A percentile compares a stretch with the other conserved stretches of the same genome.
phyloP scores from a whole-genome alignment of 2,329 filamentous ascomycete genomes.

The Phyllosticta capitalensis region DNA sequence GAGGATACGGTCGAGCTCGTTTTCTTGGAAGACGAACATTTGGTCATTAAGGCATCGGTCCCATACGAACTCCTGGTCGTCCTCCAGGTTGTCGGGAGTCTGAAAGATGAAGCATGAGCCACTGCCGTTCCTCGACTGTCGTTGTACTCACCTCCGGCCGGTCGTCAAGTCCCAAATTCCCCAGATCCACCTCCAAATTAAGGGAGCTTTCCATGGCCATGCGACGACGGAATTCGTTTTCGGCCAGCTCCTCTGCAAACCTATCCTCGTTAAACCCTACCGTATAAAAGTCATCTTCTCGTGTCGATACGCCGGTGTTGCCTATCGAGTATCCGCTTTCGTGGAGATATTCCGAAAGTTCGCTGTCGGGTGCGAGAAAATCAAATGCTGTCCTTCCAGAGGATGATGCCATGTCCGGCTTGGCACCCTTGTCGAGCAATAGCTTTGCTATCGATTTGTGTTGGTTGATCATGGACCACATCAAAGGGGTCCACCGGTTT shows the following conservation, averaged over 20 bases:
- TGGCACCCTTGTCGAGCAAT: conserved; percentile 84
- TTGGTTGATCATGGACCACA: conserved; percentile 99
- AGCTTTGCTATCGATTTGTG: conserved; percentile 94
- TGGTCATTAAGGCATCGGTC: conserved; percentile 89
- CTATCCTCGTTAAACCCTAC: conserved; percentile 84
- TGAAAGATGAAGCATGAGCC: not conserved
- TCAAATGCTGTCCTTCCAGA: conserved; percentile 91
- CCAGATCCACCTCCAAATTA: conserved; percentile 91
- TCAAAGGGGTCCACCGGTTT: conserved; percentile 94
- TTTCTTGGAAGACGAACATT: conserved; percentile 99
- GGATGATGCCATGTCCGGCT: conserved; percentile 90
- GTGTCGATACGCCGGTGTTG: conserved; percentile 58
- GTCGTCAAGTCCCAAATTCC: conserved; percentile 92
- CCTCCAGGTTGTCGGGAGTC: conserved; percentile 63
- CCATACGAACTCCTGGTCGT: conserved; percentile 94
- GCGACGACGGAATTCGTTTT: conserved; percentile 86
- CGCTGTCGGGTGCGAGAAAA: conserved; percentile 89
- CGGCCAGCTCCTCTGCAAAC: conserved; percentile 95
- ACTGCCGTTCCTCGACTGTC: not conserved
- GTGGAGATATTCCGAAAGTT: conserved; percentile 91
- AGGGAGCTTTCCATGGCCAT: conserved; percentile 99
- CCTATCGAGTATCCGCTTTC: conserved; percentile 89
- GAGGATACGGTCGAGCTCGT: conserved; percentile 81
- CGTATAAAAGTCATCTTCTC: conserved; percentile 78
- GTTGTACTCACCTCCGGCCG: conserved; percentile 64